These are phyloP conservation scores for Eucalyptus regnans DNA, from an alignment of 345 rosid genomes.

Conservation along the genomic window DNA sequence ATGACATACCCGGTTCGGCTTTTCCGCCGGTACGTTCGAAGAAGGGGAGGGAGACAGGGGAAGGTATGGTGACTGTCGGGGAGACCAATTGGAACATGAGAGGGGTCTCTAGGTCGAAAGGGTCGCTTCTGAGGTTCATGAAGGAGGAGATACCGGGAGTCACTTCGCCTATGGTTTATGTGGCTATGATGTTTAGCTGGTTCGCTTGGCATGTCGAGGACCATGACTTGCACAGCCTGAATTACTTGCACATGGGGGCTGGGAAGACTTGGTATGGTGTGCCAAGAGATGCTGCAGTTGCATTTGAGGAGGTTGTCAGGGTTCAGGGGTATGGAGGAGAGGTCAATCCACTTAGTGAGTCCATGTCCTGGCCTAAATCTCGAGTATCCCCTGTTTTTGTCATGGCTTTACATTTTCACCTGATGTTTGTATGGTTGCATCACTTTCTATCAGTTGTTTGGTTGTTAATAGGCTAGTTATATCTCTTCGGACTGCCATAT, in stretches of 20 bases:
- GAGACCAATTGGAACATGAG: slow-evolving; percentile 98
- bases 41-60: slow-evolving; percentile 29
- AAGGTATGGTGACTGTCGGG: slow-evolving; percentile 58
- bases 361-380: not conserved
- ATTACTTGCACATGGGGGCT: slow-evolving; percentile 95
- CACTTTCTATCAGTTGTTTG: not conserved
- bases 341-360: slow-evolving; percentile 91
- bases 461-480: not conserved
- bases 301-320: slow-evolving; percentile 94
- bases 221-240: slow-evolving; percentile 95
- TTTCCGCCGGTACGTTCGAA: slow-evolving; percentile 37
- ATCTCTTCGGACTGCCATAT: not conserved
- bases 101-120: slow-evolving; percentile 81
- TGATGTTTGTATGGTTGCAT: not conserved
- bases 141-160: slow-evolving; percentile 98
- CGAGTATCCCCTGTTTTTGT: slow-evolving; percentile 13
- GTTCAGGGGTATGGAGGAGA: slow-evolving; percentile 94
- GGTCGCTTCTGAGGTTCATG: slow-evolving; percentile 89
- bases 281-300: slow-evolving; percentile 84
- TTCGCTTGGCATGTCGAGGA: slow-evolving; percentile 99
- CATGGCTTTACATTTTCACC: not conserved
- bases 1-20: slow-evolving; percentile 98
- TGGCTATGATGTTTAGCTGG: slow-evolving; percentile 99
- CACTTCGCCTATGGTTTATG: slow-evolving; percentile 93
- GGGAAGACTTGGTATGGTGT: slow-evolving; percentile 98